Base-by-base conservation (phyloP, 352 stramenopile species). In the Phytophthora chlamydospora region DNA sequence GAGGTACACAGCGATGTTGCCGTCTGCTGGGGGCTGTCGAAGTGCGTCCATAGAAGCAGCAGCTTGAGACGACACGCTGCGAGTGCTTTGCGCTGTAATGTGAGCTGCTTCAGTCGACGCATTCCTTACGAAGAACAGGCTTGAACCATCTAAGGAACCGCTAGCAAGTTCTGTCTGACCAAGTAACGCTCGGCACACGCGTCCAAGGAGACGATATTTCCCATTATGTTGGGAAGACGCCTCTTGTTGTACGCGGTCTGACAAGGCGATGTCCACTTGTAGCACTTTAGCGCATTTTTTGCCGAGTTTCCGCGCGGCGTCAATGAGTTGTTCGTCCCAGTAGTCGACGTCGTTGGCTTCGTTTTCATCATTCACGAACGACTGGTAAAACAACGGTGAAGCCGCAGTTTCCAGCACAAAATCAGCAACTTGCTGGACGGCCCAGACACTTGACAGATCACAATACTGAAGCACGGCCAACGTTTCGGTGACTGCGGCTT, bases 221-320 rank as follows among this genome's bases (percentile, higher is more conserved):
- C 42, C 38, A 46, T 36, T 48, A 16, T 17, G 58, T 29, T 55
- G 56, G 7, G 24, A 27, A 38, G 56, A 44, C 17, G 46, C 36
- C 29, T 75, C 44, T 38, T 51, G n/a, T 16, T 34, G 55, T 27
- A 80, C 16, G 13, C 39, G 63, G n/a, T 73, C 75, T 47, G 58
- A 53, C 27, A 81, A 38, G 12, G 24, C 19, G n/a, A 66, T 39
- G 41, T 85, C 63, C n/a, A 54, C 56, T 17, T 67, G 61, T 9
- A 85, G 33, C 14, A 68, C 50, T 14, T 58, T 58, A 1, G 50
- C 55, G 16, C 73, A 79, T 45, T 83, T 85, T n/a, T 59, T 55
- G 6, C 66, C 67, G 3, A 85, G 51, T n/a, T 39, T 34, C 47
- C 29, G 42, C 17, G 67, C 41, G 19, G 40, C 50, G 8, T 32